These are phyloP conservation scores for Amanita muscaria DNA, from an alignment of 768 basidiomycete genomes.

Conservation along the genomic window DNA sequence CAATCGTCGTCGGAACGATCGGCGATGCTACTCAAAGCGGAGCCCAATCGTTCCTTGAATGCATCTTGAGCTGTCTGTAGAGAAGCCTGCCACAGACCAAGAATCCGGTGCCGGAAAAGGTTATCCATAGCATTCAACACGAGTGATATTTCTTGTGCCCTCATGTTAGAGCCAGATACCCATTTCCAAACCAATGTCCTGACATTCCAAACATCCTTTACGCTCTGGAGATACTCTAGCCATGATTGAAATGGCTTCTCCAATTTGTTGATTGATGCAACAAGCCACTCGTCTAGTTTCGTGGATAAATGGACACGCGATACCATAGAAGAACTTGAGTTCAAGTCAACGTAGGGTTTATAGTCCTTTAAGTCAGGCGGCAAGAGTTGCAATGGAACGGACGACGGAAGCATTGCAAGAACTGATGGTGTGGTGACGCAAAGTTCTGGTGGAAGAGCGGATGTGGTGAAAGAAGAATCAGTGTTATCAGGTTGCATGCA, in stretches of 20 bases:
- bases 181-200: constrained; percentile 42
- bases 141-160: constrained; percentile 34
- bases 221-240: constrained; percentile 49
- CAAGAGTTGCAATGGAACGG: constrained; percentile 72
- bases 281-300: constrained; percentile 59
- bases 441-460: constrained; percentile 27
- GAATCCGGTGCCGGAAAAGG: constrained; percentile 44
- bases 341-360: constrained; percentile 76
- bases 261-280: constrained; percentile 37
- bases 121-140: constrained; percentile 43
- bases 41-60: constrained; percentile 36
- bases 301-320: constrained; percentile 32
- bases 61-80: constrained; percentile 34
- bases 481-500: constrained; percentile 46
- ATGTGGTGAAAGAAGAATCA: constrained; percentile 20
- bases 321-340: constrained; percentile 47
- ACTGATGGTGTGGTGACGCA: constrained; percentile 59
- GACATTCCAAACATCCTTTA: constrained; percentile 68
- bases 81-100: constrained; percentile 48
- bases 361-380: constrained; percentile 66
- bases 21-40: constrained; percentile 27
- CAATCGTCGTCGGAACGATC: constrained; percentile 18
- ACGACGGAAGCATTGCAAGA: constrained; percentile 68
- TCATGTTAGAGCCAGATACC: constrained; percentile 37
- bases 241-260: constrained; percentile 40